Percentiles rank a stretch among this genome's conserved stretches.
Conservation (phyloP, 345 rosid genomes). For the Syzygium aqueum region DNA sequence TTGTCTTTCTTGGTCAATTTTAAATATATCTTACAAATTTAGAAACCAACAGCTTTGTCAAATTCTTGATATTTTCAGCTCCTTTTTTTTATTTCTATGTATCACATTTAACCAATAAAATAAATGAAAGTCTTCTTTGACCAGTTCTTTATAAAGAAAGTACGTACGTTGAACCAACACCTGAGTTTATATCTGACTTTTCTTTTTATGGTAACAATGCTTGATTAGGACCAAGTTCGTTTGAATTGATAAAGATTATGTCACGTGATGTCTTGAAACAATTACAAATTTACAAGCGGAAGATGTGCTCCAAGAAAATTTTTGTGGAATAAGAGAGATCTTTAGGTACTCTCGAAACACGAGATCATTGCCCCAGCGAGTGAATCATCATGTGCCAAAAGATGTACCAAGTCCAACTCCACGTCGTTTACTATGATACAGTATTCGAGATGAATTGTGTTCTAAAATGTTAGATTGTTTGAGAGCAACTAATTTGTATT, state of each 20-base stretch:
- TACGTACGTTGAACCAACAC: background rate
- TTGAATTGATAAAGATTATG: background rate
- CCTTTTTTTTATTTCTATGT: background rate
- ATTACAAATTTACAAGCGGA: background rate
- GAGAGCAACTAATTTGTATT: background rate
- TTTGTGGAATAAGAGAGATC: background rate
- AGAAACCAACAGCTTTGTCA: background rate
- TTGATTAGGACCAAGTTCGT: slow-evolving; percentile 12
- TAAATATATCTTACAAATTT: background rate
- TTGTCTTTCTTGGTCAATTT: background rate
- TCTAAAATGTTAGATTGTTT: background rate
- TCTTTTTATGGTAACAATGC: background rate
- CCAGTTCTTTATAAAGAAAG: background rate
- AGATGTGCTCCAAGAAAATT: background rate
- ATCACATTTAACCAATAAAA: too few species aligned
- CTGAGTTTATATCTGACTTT: background rate
- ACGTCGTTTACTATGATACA: background rate
- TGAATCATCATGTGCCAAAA: background rate
- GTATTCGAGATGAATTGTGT: background rate
- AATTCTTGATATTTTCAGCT: background rate
- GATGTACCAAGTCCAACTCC: background rate
- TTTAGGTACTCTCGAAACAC: background rate
- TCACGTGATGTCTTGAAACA: background rate
- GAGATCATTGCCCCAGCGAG: background rate
- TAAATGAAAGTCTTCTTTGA: background rate